These are phyloP conservation scores for Rhynchosporium secalis DNA, from an alignment of 2,329 filamentous ascomycete genomes.

Conservation along the genomic window DNA sequence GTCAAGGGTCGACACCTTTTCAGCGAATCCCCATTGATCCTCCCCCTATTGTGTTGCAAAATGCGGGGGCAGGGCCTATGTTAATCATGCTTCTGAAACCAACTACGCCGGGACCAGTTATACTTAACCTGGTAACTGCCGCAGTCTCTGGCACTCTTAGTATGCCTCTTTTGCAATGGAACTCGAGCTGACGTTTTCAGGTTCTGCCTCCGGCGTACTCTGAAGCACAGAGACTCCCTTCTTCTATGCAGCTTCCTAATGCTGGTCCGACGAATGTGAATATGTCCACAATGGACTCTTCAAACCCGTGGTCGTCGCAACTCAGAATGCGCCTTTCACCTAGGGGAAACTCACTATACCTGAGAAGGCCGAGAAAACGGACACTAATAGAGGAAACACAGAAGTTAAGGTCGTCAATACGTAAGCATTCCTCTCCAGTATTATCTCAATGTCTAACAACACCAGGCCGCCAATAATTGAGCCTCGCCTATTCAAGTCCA, in stretches of 20 bases:
- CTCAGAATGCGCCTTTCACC: neutral
- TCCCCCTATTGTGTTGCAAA: neutral
- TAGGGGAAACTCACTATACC: neutral
- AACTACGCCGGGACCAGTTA: neutral
- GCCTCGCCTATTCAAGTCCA: conserved; percentile 31
- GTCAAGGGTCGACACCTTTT: too few relatives aligned
- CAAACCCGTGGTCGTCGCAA: neutral
- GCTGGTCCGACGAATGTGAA: neutral
- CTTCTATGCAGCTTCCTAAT: neutral
- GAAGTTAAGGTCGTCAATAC: conserved; percentile 12
- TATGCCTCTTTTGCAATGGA: neutral
- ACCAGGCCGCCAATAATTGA: conserved; percentile 22
- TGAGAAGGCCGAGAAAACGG: conserved; percentile 18
- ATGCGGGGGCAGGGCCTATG: neutral
- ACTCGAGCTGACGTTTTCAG: conserved; percentile 3
- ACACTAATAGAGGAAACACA: neutral
- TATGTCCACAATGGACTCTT: too few relatives aligned
- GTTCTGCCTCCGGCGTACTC: conserved; percentile 21
- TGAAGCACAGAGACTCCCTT: neutral
- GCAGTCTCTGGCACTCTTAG: neutral
- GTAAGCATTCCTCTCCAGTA: conserved; percentile 6
- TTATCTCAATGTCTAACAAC: conserved; percentile 17
- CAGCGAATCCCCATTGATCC: neutral
- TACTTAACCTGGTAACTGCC: neutral
- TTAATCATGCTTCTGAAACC: neutral